phyloP scores from a whole-genome alignment of 2,329 filamentous ascomycete genomes.

The Pyrenochaeta sp. region DNA sequence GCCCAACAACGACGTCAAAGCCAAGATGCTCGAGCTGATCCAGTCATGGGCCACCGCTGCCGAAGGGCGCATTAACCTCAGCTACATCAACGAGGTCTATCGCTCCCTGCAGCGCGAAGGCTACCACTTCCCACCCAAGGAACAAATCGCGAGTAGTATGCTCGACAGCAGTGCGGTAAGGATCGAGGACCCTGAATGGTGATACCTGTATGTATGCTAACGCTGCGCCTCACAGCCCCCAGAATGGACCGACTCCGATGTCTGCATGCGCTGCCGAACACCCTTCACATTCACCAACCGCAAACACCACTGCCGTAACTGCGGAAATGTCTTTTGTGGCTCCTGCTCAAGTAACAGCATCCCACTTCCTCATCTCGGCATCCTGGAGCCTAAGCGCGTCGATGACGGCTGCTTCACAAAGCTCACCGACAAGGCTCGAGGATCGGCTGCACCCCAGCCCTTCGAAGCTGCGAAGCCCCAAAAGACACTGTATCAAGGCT shows the following conservation, averaged over 20 bases:
- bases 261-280: constrained; percentile 97
- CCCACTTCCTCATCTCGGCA: constrained; percentile 89
- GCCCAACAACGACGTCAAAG: constrained; percentile 83
- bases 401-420: constrained; percentile 96
- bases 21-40: constrained; percentile 90
- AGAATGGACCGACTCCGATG: constrained; percentile 97
- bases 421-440: constrained; percentile 74
- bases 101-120: constrained; percentile 81
- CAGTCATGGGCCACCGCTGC: constrained; percentile 93
- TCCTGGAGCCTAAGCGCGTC: constrained; percentile 87
- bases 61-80: constrained; percentile 80
- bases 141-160: constrained; percentile 93
- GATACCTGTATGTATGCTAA: constrained; percentile 1
- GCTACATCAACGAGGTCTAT: constrained; percentile 90
- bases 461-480: constrained; percentile 59
- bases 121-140: constrained; percentile 86
- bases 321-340: constrained; percentile 95
- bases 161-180: constrained; percentile 92
- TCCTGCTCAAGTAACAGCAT: constrained; percentile 90
- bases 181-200: constrained; percentile 25
- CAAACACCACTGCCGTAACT: constrained; percentile 98
- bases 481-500: constrained; percentile 69
- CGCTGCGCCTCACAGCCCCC: constrained; percentile 69
- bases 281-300: constrained; percentile 97
- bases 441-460: constrained; percentile 51